A percentile compares a stretch with the other conserved stretches of the same genome.
These are phyloP conservation scores for Trifolium subterraneum DNA, from an alignment of 306 rosid genomes.

Conservation along the genomic window DNA sequence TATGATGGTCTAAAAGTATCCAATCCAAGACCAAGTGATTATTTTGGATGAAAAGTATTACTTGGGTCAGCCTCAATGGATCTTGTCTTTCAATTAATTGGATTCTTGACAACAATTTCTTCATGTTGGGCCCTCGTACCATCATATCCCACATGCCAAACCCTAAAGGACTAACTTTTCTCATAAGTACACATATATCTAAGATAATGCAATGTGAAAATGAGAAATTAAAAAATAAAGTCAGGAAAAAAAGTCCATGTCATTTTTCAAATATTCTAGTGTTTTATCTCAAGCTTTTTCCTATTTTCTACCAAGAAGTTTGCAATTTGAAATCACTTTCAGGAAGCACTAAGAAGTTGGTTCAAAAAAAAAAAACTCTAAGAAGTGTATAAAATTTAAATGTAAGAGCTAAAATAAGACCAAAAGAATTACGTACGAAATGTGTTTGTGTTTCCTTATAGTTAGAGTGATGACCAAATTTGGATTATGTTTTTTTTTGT, in stretches of 20 bases:
- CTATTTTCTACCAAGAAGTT: too few relatives aligned
- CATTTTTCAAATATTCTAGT: background rate
- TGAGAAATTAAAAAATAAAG: background rate
- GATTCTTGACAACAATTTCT: slow-evolving; percentile 47
- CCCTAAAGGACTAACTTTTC: slow-evolving; percentile 34
- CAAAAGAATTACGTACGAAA: too few relatives aligned
- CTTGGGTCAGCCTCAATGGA: slow-evolving; percentile 45
- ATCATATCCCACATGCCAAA: slow-evolving; percentile 44
- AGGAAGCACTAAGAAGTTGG: too few relatives aligned
- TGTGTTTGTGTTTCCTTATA: too few relatives aligned
- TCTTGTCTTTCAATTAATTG: slow-evolving; percentile 34
- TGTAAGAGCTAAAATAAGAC: too few relatives aligned
- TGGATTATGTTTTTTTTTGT: too few relatives aligned
- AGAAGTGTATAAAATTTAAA: too few relatives aligned
- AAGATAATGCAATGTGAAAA: background rate
- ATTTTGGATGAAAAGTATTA: slow-evolving; percentile 30
- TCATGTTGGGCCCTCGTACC: slow-evolving; percentile 42
- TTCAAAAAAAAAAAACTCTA: too few relatives aligned
- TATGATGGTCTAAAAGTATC: slow-evolving; percentile 40
- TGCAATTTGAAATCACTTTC: too few relatives aligned
- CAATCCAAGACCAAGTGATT: slow-evolving; percentile 36
- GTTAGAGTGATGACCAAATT: too few relatives aligned
- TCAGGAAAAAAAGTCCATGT: background rate
- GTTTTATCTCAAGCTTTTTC: too few relatives aligned
- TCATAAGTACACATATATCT: background rate